These are phyloP conservation scores for Eimeria praecox DNA, from an alignment of 169 alveolate species.

Conservation along the genomic window DNA sequence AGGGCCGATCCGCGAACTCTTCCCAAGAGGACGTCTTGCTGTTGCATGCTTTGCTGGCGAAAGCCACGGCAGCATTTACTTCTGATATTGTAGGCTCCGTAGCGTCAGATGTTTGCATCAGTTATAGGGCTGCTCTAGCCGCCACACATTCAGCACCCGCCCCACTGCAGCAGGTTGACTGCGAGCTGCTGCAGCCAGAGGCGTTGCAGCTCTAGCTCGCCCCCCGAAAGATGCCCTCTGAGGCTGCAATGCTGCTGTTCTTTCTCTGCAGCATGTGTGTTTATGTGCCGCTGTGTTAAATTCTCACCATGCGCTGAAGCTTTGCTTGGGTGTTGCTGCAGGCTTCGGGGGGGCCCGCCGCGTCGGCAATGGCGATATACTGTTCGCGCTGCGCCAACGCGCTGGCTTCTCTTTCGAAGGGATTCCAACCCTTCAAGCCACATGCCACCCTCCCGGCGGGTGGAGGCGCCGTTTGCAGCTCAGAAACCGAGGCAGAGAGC, in stretches of 20 bases:
- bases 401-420: slow-evolving; percentile 70
- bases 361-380: slow-evolving; percentile 7
- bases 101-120: background rate
- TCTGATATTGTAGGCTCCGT: background rate
- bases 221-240: background rate
- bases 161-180: background rate
- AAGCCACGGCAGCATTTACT: slow-evolving; percentile 65
- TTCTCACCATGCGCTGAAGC: background rate
- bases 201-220: background rate
- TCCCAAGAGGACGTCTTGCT: slow-evolving; percentile 42
- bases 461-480: background rate
- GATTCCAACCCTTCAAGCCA: slow-evolving; percentile 48
- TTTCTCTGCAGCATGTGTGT: background rate
- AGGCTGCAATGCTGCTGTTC: background rate
- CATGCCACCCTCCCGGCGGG: background rate
- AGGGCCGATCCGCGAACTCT: background rate
- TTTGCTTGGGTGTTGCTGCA: slow-evolving; percentile 18
- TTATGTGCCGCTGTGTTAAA: background rate
- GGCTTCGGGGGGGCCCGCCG: slow-evolving; percentile 35
- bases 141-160: background rate
- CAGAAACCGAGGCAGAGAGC: slow-evolving; percentile 16
- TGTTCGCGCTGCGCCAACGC: slow-evolving; percentile 68
- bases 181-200: background rate
- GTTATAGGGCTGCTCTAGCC: background rate
- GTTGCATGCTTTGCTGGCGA: slow-evolving; percentile 56